Evolutionary conservation across 805 yeast genomes (phyloP).

Genomic region (Lipomyces sp.): DNA sequence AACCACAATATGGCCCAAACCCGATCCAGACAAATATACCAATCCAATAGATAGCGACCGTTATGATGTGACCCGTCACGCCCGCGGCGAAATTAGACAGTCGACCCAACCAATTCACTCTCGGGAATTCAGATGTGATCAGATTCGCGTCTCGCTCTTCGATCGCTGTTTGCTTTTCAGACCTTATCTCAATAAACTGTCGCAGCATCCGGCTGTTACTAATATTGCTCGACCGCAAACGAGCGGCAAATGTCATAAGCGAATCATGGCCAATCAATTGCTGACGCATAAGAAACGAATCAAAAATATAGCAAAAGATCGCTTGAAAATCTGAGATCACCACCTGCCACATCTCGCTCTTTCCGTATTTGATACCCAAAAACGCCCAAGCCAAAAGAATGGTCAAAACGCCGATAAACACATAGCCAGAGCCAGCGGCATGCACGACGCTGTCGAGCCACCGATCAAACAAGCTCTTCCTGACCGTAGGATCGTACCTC

Average conservation of each 20-base stretch:
- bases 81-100: constrained; percentile 25
- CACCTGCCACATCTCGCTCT: constrained; percentile 23
- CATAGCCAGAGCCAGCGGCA: constrained; percentile 5
- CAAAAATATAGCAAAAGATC: constrained; percentile 18
- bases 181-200: not conserved
- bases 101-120: constrained; percentile 47
- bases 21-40: constrained; percentile 50
- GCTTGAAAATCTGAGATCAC: constrained; percentile 26
- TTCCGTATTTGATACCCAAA: constrained; percentile 17
- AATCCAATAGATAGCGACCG: constrained; percentile 48
- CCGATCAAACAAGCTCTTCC: not conserved
- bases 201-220: constrained; percentile 13
- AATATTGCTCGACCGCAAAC: constrained; percentile 19
- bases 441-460: constrained; percentile 7
- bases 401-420: constrained; percentile 13
- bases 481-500: not conserved
- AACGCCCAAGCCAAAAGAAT: constrained; percentile 28
- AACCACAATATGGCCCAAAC: constrained; percentile 45
- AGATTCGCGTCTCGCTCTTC: not conserved
- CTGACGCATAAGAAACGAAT: constrained; percentile 29
- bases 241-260: constrained; percentile 17
- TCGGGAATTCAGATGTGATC: not conserved
- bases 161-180: not conserved
- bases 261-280: constrained; percentile 21
- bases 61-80: constrained; percentile 44